Base-by-base conservation (phyloP, 164 flowering plant genomes). In the Vitis rotundifolia region DNA sequence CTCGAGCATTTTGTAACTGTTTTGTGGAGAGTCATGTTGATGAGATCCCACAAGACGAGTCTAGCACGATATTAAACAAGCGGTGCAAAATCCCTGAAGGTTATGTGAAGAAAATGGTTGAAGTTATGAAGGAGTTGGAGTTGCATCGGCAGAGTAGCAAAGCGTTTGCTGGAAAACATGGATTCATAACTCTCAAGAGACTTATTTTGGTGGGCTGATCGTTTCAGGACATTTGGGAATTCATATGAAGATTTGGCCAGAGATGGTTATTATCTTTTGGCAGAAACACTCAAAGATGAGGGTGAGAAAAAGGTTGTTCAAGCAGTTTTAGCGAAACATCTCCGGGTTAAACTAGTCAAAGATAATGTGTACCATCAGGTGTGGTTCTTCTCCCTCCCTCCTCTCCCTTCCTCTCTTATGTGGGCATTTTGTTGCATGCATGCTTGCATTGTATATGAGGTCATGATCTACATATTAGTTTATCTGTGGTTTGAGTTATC, bases 21-120 rank as follows among this genome's bases (percentile, higher is more conserved):
- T 96, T 96, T 86, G 93, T 96, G 70, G 99, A 96, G 81, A 81
- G 93, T 64, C 97, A 91, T 77, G 98, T 96, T 67, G 99, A 91
- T 72, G 98, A 93, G 64, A 96, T 96, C 66, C 99, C 99, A 0
- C 89, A 90, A 69, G 81, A 77, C 73, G 99, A 96, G 76, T 71
- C 89, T 67, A 78, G 78, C 62, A 78, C 78, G 53, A 96, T 96
- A 66, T 71, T 96, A 69, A 82, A 82, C 52, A 67, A 68, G 47
- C 83, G 90, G 71, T 88, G 98, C 80, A 63, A 82, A 76, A 86
- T 91, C 19, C 87, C 95, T 54, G 62, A 22, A 67, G 84, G 84
- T 72, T 79, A 87, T 85, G 93, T 98, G 10, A 71, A 68, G 71
- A 89, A 82, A 70, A 96, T 96, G 99, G 89, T 96, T 77, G 86